phyloP scores from a whole-genome alignment of 2,329 filamentous ascomycete genomes.

The Aspergillus candidus region DNA sequence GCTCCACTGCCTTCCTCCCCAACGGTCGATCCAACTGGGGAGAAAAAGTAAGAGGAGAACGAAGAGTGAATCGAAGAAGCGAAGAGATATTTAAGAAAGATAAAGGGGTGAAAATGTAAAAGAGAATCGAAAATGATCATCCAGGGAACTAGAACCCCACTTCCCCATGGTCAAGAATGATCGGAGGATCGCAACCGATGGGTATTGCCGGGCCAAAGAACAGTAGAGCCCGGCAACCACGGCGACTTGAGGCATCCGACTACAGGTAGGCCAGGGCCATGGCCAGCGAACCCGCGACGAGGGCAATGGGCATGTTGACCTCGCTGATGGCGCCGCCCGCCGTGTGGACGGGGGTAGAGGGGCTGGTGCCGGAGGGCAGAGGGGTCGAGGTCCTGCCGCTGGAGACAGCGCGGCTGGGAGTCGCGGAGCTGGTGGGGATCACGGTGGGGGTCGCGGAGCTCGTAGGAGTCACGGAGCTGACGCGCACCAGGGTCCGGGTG shows the following conservation, averaged over 20 bases:
- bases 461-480: slow-evolving; percentile 35
- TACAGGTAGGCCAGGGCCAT: slow-evolving; percentile 33
- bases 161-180: neutral
- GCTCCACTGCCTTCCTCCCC: slow-evolving; percentile 3
- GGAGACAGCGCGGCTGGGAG: slow-evolving; percentile 6
- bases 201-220: too few species aligned
- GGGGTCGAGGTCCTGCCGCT: slow-evolving; percentile 11
- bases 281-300: slow-evolving; percentile 35
- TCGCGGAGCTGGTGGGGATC: slow-evolving; percentile 21
- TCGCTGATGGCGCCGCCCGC: slow-evolving; percentile 17
- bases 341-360: slow-evolving; percentile 13
- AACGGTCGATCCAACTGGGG: neutral
- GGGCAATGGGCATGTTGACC: slow-evolving; percentile 24
- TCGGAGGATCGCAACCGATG: neutral
- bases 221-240: too few species aligned
- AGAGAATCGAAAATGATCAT: slow-evolving; percentile 1
- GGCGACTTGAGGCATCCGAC: slow-evolving; percentile 3
- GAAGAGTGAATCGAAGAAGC: slow-evolving; percentile 13
- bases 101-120: slow-evolving; percentile 13
- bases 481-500: slow-evolving; percentile 41
- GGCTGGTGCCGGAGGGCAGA: slow-evolving; percentile 16
- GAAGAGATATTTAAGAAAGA: slow-evolving; percentile 5
- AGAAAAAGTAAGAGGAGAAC: slow-evolving; percentile 15
- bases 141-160: neutral
- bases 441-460: slow-evolving; percentile 21